phyloP scores from a whole-genome alignment of 2,329 filamentous ascomycete species.

The Talaromyces rugulosus region DNA sequence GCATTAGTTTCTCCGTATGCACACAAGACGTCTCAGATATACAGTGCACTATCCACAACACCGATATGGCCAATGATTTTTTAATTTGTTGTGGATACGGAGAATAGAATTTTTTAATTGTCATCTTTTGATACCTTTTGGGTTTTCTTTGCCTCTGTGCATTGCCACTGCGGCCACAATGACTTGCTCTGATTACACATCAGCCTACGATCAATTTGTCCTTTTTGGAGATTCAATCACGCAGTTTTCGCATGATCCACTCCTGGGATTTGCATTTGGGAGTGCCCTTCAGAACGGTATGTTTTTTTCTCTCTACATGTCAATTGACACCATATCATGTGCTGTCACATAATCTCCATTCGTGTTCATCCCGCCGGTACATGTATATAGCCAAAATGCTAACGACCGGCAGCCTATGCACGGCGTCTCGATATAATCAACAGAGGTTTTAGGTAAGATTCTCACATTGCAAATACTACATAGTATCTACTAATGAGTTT shows the following conservation, averaged over 20 bases:
- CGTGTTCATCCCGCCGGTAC: too few relatives aligned
- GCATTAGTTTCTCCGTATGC: neutral
- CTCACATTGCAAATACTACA: neutral
- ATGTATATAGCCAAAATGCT: neutral
- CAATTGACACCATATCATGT: neutral
- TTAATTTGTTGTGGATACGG: neutral
- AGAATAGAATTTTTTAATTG: neutral
- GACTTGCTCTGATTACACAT: neutral
- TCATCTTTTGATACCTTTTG: neutral
- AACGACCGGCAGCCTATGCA: constrained; percentile 21
- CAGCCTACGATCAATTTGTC: constrained; percentile 64
- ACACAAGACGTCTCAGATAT: neutral
- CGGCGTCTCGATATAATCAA: constrained; percentile 81
- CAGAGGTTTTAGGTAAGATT: constrained; percentile 64
- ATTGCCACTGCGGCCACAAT: constrained; percentile 3
- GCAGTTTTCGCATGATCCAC: constrained; percentile 59
- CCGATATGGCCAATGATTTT: neutral
- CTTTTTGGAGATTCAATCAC: constrained; percentile 90
- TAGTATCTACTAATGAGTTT: constrained; percentile 2
- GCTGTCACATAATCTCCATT: neutral
- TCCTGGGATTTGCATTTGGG: constrained; percentile 69
- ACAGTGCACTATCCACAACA: neutral
- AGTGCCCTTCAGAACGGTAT: constrained; percentile 66
- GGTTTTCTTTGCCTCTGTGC: neutral
- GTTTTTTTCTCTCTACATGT: constrained; percentile 21